These are phyloP conservation scores for Pittosporum tobira DNA, from an alignment of 129 eudicot species.

Conservation along the genomic window DNA sequence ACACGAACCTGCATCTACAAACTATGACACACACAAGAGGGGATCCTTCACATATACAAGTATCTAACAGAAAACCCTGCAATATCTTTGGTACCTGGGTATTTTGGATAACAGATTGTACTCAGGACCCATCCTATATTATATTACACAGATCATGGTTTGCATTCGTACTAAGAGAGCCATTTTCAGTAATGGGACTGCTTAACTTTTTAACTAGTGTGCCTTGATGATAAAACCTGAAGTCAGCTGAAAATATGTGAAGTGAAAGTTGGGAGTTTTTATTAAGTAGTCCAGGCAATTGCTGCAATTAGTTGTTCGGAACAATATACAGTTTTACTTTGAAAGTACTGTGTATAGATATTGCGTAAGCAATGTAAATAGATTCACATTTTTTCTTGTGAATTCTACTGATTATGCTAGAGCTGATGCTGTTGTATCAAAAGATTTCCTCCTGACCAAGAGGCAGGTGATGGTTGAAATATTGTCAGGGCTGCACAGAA, in stretches of 20 bases:
- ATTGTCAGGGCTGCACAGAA: constrained; percentile 52
- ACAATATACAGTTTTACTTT: neutral
- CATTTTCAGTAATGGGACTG: neutral
- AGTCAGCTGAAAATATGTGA: neutral
- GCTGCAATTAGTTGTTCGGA: neutral
- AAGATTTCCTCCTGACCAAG: constrained; percentile 46
- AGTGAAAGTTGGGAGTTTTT: neutral
- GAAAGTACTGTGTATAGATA: neutral
- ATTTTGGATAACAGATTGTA: too few species aligned
- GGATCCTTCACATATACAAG: too few species aligned
- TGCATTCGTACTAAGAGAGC: too few species aligned
- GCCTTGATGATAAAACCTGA: neutral
- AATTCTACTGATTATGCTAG: constrained; percentile 8
- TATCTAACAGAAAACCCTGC: too few species aligned
- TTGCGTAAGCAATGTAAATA: neutral
- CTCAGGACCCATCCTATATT: too few species aligned
- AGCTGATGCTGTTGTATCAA: constrained; percentile 24
- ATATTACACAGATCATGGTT: neutral
- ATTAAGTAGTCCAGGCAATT: neutral
- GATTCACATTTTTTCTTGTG: neutral
- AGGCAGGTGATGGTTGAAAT: constrained; percentile 64
- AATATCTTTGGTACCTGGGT: neutral
- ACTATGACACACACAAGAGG: neutral
- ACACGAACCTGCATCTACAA: neutral
- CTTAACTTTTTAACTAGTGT: neutral